phyloP scores from a whole-genome alignment of 2,329 filamentous ascomycete genomes.

The Simplicillium sp. region DNA sequence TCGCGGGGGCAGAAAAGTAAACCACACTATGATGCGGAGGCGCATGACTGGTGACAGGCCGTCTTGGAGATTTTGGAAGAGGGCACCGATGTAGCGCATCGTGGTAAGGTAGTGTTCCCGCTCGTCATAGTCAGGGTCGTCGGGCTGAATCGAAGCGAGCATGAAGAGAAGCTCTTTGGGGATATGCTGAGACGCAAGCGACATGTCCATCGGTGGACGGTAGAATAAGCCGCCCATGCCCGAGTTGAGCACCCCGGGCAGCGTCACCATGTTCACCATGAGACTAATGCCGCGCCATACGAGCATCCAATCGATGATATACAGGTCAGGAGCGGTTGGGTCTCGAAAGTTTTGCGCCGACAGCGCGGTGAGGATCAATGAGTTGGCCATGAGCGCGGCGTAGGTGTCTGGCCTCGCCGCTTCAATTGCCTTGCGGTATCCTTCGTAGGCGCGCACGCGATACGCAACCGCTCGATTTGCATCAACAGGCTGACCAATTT shows the following conservation, averaged over 20 bases:
- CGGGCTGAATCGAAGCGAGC: constrained; percentile 27
- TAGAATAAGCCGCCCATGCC: constrained; percentile 38
- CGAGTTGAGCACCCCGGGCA: constrained; percentile 16
- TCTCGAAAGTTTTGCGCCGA: constrained; percentile 42
- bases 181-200: constrained; percentile 27
- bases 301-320: constrained; percentile 45
- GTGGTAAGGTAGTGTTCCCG: constrained; percentile 30
- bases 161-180: constrained; percentile 40
- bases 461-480: constrained; percentile 30
- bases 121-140: constrained; percentile 27
- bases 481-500: constrained; percentile 27
- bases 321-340: constrained; percentile 31
- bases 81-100: constrained; percentile 39
- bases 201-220: constrained; percentile 37
- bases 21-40: constrained; percentile 42
- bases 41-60: constrained; percentile 35
- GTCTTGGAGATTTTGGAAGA: constrained; percentile 37
- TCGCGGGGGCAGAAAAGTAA: constrained; percentile 36
- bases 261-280: no score
- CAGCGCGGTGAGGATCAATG: constrained; percentile 40
- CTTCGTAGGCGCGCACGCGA: constrained; percentile 37
- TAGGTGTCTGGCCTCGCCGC: constrained; percentile 32
- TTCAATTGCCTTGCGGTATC: constrained; percentile 42
- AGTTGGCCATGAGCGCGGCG: constrained; percentile 40
- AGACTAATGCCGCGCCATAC: constrained; percentile 39